Evolutionary conservation across 1,284 basidiomycete genomes (phyloP).

Genomic region (Puccinia polysora): DNA sequence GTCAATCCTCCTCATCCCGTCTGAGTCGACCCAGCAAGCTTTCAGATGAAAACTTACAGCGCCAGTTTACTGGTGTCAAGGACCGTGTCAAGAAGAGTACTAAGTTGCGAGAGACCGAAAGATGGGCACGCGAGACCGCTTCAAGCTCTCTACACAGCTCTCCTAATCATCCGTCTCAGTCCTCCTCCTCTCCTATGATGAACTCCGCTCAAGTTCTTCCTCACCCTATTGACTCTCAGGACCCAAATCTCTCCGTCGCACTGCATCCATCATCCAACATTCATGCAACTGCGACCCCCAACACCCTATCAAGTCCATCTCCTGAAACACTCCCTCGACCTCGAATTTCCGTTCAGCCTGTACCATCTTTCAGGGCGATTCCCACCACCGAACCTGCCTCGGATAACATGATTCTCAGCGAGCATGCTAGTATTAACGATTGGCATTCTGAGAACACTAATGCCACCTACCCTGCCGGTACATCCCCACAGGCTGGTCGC

Average conservation of each 20-base stretch:
- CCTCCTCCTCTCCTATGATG: neutral
- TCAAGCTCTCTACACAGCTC: neutral
- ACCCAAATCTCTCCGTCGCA: neutral
- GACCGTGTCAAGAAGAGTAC: neutral
- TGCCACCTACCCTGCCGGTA: neutral
- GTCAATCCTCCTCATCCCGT: neutral
- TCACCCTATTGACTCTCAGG: neutral
- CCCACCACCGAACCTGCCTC: neutral
- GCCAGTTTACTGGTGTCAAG: neutral
- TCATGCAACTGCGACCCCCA: neutral
- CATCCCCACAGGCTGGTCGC: neutral
- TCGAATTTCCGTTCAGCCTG: slow-evolving; percentile 18
- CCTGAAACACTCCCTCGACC: neutral
- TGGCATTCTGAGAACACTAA: slow-evolving; percentile 22
- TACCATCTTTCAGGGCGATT: neutral
- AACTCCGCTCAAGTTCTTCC: neutral
- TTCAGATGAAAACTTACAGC: slow-evolving; percentile 22
- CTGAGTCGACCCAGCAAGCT: neutral
- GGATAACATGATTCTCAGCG: slow-evolving; percentile 13
- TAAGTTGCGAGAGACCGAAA: slow-evolving; percentile 29
- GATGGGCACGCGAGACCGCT: slow-evolving; percentile 26
- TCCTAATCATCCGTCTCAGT: neutral
- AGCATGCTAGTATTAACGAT: slow-evolving; percentile 36
- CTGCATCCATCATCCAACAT: neutral
- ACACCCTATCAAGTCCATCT: neutral